phyloP scores from a whole-genome alignment of 495 filamentous ascomycete species.

The Tuber microsphaerosporum region DNA sequence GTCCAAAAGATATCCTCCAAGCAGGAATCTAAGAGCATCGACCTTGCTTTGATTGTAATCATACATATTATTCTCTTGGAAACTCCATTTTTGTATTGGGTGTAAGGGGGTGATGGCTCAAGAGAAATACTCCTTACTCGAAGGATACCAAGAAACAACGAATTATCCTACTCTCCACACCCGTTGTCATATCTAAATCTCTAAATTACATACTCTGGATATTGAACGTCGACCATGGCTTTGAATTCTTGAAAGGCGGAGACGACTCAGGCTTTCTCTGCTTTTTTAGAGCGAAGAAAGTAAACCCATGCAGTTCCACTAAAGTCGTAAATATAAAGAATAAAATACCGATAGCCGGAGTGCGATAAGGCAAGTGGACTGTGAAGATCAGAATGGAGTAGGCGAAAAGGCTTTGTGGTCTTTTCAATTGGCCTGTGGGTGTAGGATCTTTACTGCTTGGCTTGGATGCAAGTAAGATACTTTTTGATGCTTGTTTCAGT shows the following conservation, averaged over 20 bases:
- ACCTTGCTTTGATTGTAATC: background rate
- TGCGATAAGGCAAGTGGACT: background rate
- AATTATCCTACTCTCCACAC: slow-evolving; percentile 2
- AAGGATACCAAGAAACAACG: background rate
- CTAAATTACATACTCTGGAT: background rate
- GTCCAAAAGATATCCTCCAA: slow-evolving; percentile 1
- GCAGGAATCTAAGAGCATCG: background rate
- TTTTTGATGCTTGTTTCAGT: too few species aligned
- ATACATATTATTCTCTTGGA: background rate
- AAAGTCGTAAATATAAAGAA: slow-evolving; percentile 4
- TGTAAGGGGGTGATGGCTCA: slow-evolving; percentile 1
- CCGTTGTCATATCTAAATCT: slow-evolving; percentile 8
- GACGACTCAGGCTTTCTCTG: background rate
- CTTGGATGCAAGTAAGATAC: too few species aligned
- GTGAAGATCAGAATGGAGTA: background rate
- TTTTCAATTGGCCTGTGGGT: too few species aligned
- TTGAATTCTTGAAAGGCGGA: background rate
- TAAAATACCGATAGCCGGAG: background rate
- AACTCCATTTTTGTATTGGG: slow-evolving; percentile 8
- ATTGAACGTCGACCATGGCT: background rate
- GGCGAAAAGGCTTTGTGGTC: background rate
- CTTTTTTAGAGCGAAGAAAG: background rate
- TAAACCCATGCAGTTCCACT: background rate
- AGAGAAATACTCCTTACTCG: background rate
- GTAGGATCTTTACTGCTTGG: too few species aligned